Conservation (phyloP, 345 rosid genomes). For the Luvunga scandens region DNA sequence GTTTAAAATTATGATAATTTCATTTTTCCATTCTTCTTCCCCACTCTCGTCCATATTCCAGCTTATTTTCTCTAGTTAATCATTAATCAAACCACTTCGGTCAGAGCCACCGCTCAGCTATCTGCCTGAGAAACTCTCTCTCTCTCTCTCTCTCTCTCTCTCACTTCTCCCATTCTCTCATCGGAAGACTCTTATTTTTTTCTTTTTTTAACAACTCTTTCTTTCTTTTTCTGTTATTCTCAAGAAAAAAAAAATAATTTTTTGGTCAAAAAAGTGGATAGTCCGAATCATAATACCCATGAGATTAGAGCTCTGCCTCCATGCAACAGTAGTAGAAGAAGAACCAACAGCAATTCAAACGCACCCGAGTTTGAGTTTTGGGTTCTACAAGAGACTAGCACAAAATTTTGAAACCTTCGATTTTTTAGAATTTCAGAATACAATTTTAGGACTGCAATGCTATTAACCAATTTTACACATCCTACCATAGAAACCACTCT, state of each 20-base stretch:
- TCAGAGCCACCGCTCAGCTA: too few species aligned
- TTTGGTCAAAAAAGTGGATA: not conserved
- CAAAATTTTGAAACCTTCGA: too few species aligned
- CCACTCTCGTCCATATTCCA: too few species aligned
- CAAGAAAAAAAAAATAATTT: not conserved
- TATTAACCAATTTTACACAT: too few species aligned
- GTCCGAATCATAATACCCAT: not conserved
- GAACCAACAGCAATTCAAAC: conserved; percentile 19
- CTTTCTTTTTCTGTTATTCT: not conserved
- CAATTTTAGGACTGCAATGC: too few species aligned
- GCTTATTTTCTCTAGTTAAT: too few species aligned
- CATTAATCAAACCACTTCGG: too few species aligned
- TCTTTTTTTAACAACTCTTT: not conserved
- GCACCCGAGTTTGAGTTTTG: conserved; percentile 82
- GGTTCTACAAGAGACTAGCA: conserved; percentile 1
- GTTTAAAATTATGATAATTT: too few species aligned
- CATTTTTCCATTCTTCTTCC: too few species aligned
- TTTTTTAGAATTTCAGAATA: too few species aligned
- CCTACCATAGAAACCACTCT: too few species aligned
- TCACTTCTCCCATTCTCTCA: not conserved
- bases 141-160: not conserved
- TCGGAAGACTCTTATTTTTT: not conserved
- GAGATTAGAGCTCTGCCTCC: conserved; percentile 14
- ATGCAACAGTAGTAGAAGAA: conserved; percentile 14
- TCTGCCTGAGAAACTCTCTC: too few species aligned